phyloP scores from a whole-genome alignment of 73 alveolate genomes.

The Durusdinium trenchii region DNA sequence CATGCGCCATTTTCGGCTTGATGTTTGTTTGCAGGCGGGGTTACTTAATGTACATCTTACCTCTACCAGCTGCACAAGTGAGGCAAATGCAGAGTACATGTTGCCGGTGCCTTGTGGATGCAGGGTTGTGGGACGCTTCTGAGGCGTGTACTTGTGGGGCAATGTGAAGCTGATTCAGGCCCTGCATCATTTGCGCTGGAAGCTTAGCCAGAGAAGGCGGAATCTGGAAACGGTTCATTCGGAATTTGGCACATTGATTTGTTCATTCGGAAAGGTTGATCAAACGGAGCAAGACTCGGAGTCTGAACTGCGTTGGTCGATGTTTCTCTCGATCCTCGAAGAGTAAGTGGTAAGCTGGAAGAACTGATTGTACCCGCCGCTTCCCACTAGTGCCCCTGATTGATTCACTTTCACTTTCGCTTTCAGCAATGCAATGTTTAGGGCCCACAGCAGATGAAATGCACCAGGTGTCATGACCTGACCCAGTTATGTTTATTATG shows the following conservation, averaged over 20 bases:
- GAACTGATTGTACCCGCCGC: no score
- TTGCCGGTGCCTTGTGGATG: not conserved
- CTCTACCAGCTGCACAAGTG: not conserved
- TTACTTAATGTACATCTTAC: not conserved
- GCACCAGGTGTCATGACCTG: no score
- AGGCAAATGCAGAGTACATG: not conserved
- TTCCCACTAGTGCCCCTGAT: not conserved
- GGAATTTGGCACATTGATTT: no score
- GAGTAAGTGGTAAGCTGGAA: no score
- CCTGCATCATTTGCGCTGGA: constrained; percentile 49
- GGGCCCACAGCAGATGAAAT: not conserved
- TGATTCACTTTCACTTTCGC: not conserved
- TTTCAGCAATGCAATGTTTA: not conserved
- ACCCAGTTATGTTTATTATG: not conserved
- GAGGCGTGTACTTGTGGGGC: constrained; percentile 66
- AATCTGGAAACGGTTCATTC: no score
- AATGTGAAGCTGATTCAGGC: constrained; percentile 74
- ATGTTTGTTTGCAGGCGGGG: not conserved
- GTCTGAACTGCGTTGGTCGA: no score
- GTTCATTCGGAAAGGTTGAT: no score
- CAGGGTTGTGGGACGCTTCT: no score
- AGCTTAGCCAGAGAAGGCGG: no score
- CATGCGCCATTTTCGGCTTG: no score
- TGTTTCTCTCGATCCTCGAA: no score
- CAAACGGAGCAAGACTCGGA: no score